These are phyloP conservation scores for Phanerodontia chrysosporium DNA, from an alignment of 768 basidiomycete genomes.

Conservation along the genomic window DNA sequence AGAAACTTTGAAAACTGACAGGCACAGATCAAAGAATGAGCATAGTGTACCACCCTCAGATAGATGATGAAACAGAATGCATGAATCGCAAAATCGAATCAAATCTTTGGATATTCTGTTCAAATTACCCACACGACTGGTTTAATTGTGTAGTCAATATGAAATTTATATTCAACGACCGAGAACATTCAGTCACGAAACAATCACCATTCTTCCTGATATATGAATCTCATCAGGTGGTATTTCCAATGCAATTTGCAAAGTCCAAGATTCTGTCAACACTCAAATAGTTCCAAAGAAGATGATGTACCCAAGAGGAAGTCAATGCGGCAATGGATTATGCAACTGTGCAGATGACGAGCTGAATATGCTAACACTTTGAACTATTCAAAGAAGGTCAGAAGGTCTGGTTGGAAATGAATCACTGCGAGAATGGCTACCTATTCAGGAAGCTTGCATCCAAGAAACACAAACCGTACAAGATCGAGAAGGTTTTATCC, in stretches of 20 bases:
- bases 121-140: neutral
- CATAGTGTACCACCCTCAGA: slow-evolving; percentile 33
- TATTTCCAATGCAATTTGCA: neutral
- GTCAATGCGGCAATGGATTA: neutral
- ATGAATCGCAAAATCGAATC: slow-evolving; percentile 29
- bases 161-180: neutral
- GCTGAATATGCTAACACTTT: neutral
- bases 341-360: neutral
- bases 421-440: neutral
- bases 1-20: neutral
- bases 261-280: slow-evolving; percentile 9
- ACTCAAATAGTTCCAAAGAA: slow-evolving; percentile 23
- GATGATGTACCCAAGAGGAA: slow-evolving; percentile 18
- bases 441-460: neutral
- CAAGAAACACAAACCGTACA: neutral
- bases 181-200: slow-evolving; percentile 20
- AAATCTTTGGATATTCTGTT: slow-evolving; percentile 24
- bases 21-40: slow-evolving; percentile 15
- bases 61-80: slow-evolving; percentile 31
- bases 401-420: neutral
- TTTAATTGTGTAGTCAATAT: neutral
- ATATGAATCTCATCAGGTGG: slow-evolving; percentile 11
- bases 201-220: slow-evolving; percentile 9
- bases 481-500: neutral
- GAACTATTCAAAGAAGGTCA: neutral